These are phyloP conservation scores for Talaromyces thailandensis DNA, from an alignment of 495 filamentous ascomycete species.

Conservation along the genomic window DNA sequence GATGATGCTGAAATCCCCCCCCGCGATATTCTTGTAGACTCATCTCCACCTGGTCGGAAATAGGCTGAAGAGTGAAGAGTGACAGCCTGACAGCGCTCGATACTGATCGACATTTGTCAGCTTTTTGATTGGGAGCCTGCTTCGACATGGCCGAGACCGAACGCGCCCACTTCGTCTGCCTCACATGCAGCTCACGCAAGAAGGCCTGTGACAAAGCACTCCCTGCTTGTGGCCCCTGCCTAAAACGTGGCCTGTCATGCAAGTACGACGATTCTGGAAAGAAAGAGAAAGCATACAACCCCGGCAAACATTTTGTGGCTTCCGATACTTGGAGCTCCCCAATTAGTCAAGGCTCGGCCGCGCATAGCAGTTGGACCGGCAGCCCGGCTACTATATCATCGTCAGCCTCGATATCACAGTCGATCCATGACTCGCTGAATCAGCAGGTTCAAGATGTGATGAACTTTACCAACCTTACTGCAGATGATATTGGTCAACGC, in stretches of 20 bases:
- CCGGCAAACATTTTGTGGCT: conserved; percentile 13
- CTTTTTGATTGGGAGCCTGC: neutral
- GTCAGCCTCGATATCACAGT: conserved; percentile 2
- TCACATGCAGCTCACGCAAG: conserved; percentile 25
- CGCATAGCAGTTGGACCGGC: neutral
- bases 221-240: conserved; percentile 26
- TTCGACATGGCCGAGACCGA: neutral
- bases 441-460: neutral
- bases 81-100: neutral
- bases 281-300: neutral
- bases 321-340: conserved; percentile 3
- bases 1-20: too few relatives aligned
- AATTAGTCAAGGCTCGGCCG: neutral
- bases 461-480: neutral
- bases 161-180: conserved; percentile 1
- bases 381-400: neutral
- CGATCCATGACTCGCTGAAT: conserved; percentile 2
- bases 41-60: neutral
- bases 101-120: neutral
- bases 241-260: neutral
- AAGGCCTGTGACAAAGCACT: conserved; percentile 27
- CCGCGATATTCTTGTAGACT: neutral
- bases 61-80: neutral
- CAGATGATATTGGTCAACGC: neutral
- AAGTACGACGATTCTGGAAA: conserved; percentile 13